Conservation (phyloP, 768 basidiomycete genomes). For the Lactarius psammicola region DNA sequence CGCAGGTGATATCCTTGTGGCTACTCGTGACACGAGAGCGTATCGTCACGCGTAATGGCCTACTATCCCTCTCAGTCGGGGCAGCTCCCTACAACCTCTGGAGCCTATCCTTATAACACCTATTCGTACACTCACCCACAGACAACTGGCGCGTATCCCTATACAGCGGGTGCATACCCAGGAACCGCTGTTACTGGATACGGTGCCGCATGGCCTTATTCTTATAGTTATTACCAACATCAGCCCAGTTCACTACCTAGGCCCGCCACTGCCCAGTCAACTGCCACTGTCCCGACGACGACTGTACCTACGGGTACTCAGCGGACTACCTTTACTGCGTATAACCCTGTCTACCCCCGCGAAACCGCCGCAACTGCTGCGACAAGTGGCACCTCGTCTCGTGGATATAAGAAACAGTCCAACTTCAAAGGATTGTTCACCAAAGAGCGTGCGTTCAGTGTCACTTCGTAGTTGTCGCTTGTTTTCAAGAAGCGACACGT, state of each 20-base stretch:
- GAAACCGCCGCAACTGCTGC: conserved; percentile 47
- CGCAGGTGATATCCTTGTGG: neutral
- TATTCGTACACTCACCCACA: conserved; percentile 42
- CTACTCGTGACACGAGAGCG: neutral
- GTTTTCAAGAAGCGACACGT: neutral
- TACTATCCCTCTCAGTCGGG: conserved; percentile 34
- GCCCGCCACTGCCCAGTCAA: conserved; percentile 31
- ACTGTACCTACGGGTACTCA: conserved; percentile 28
- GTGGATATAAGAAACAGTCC: conserved; percentile 60
- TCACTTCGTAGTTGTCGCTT: neutral
- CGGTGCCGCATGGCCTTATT: conserved; percentile 61
- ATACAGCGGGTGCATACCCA: conserved; percentile 49
- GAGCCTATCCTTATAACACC: conserved; percentile 64
- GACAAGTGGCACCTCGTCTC: conserved; percentile 41
- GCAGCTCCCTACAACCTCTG: conserved; percentile 39
- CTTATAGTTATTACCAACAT: conserved; percentile 53
- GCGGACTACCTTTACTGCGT: conserved; percentile 35
- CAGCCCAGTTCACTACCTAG: conserved; percentile 28
- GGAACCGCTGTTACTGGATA: conserved; percentile 68
- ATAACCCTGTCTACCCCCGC: conserved; percentile 46
- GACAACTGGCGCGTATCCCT: conserved; percentile 50
- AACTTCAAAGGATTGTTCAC: conserved; percentile 73
- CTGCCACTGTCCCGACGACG: conserved; percentile 23
- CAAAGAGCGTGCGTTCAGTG: conserved; percentile 65
- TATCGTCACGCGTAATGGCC: conserved; percentile 31